Evolutionary conservation across 2,329 filamentous ascomycete genomes (phyloP).

Genomic region (Talaromyces sp.): DNA sequence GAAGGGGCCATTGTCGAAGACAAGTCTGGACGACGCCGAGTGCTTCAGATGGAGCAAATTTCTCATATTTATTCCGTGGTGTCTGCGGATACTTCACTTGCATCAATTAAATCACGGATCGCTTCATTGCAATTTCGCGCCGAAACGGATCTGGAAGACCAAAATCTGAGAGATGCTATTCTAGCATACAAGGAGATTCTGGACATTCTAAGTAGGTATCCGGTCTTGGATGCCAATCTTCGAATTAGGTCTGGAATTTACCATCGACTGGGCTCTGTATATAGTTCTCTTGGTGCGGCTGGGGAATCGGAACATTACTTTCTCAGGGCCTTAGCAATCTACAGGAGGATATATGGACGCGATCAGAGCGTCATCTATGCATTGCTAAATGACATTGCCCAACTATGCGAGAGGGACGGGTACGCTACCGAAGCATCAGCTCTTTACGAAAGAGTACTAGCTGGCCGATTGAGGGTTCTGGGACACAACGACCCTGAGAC

Average conservation of each 20-base stretch:
- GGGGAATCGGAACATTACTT: constrained; percentile 30
- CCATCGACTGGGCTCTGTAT: constrained; percentile 27
- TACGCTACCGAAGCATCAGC: constrained; percentile 31
- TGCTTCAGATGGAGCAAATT: constrained; percentile 31
- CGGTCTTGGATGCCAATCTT: constrained; percentile 26
- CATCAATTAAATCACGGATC: constrained; percentile 23
- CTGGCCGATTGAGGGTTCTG: constrained; percentile 29
- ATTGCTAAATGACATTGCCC: constrained; percentile 28
- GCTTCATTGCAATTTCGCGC: constrained; percentile 23
- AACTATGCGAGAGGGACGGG: constrained; percentile 29
- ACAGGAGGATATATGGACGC: constrained; percentile 28
- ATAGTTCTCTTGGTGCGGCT: constrained; percentile 25
- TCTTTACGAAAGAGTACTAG: constrained; percentile 31
- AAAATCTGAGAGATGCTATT: constrained; percentile 24
- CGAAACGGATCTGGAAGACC: constrained; percentile 25
- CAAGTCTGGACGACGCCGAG: constrained; percentile 28
- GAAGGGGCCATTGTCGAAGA: constrained; percentile 29
- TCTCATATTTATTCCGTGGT: constrained; percentile 30
- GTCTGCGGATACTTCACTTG: constrained; percentile 24
- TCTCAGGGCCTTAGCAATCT: constrained; percentile 27
- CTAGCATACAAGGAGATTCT: constrained; percentile 27
- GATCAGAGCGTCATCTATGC: constrained; percentile 29
- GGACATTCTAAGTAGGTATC: constrained; percentile 23
- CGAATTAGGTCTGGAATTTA: constrained; percentile 26
- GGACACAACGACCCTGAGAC: constrained; percentile 32